A percentile compares a stretch with the other conserved stretches of the same genome.
These are phyloP conservation scores for Backusella tarrabulga DNA, from an alignment of 192 early-diverging fungal genomes.

Conservation along the genomic window DNA sequence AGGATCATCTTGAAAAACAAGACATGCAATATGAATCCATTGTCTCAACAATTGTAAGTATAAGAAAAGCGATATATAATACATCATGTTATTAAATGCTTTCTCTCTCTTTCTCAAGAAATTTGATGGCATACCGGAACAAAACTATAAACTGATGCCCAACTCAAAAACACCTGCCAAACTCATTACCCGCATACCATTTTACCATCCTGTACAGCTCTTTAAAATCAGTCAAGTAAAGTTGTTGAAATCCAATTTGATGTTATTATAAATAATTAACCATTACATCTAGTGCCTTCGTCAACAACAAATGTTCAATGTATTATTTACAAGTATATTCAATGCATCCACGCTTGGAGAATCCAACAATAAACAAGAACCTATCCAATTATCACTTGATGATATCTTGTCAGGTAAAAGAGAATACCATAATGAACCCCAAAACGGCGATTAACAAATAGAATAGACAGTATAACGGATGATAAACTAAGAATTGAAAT, in stretches of 20 bases:
- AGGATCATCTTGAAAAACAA: neutral
- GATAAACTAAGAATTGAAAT: constrained; percentile 20
- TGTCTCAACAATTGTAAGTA: neutral
- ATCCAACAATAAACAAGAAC: neutral
- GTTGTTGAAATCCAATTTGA: neutral
- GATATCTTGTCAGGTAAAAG: constrained; percentile 28
- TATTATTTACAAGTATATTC: constrained; percentile 29
- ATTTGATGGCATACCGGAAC: neutral
- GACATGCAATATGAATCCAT: neutral
- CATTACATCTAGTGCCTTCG: constrained; percentile 18
- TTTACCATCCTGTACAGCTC: constrained; percentile 32
- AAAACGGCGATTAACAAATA: neutral
- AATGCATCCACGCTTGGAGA: constrained; percentile 4
- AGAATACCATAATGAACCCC: neutral
- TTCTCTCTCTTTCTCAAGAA: neutral
- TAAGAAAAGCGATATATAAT: neutral
- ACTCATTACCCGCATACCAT: constrained; percentile 28
- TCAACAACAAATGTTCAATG: constrained; percentile 37
- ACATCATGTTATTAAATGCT: neutral
- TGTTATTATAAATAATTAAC: neutral
- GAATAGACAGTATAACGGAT: constrained; percentile 15
- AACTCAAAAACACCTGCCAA: constrained; percentile 18
- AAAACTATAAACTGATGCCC: constrained; percentile 19
- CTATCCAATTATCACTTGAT: constrained; percentile 15
- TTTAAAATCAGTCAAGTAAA: constrained; percentile 30